These are phyloP conservation scores for Phytophthora constricta DNA, from an alignment of 352 stramenopile genomes.

Conservation along the genomic window DNA sequence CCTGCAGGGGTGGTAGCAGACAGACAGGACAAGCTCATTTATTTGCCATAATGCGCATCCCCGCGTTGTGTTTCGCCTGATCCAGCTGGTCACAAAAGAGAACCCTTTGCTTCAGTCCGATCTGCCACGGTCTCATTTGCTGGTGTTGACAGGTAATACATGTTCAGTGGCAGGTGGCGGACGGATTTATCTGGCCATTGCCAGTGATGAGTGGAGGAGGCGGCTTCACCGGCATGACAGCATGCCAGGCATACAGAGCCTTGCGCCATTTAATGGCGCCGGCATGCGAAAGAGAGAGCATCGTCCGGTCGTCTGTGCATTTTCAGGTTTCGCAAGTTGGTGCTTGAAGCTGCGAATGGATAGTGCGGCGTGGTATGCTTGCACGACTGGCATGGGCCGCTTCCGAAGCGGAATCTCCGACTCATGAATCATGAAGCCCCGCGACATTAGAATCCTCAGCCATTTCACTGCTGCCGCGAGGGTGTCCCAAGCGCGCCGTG, in stretches of 20 bases:
- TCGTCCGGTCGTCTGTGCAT: neutral
- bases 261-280: no score
- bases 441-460: neutral
- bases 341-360: neutral
- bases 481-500: neutral
- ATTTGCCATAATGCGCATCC: neutral
- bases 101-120: no score
- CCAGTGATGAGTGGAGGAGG: no score
- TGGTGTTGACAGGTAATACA: no score
- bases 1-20: neutral
- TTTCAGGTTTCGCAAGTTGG: neutral
- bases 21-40: neutral
- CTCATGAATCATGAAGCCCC: neutral
- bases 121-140: no score
- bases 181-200: no score
- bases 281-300: neutral
- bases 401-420: no score
- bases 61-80: neutral
- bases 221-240: no score
- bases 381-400: no score
- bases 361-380: neutral
- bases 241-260: no score
- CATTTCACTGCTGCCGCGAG: neutral
- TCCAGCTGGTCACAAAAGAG: neutral
- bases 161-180: no score